phyloP scores from a whole-genome alignment of 768 basidiomycete species.

The Psilocybe azurescens region DNA sequence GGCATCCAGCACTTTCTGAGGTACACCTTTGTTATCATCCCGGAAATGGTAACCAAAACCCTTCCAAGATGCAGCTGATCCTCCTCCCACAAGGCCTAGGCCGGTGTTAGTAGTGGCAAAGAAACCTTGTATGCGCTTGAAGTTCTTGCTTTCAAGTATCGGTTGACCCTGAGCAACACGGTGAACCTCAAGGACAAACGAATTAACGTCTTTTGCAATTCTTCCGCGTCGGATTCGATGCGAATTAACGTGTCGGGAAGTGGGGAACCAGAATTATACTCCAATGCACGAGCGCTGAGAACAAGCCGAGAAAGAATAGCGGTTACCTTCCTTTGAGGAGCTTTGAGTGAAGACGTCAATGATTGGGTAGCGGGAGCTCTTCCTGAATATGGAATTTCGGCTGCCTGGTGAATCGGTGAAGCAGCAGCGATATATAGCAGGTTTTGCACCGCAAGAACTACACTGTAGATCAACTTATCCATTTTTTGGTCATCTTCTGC shows the following conservation, averaged over 20 bases:
- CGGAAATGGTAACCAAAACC: conserved; percentile 82
- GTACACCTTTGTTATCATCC: conserved; percentile 52
- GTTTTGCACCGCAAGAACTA: conserved; percentile 73
- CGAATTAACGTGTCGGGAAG: conserved; percentile 67
- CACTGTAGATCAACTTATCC: conserved; percentile 65
- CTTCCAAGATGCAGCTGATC: conserved; percentile 77
- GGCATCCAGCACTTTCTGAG: conserved; percentile 51
- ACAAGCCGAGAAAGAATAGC: conserved; percentile 92
- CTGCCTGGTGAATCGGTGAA: conserved; percentile 61
- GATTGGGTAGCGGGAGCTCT: conserved; percentile 50
- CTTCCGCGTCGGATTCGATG: conserved; percentile 77
- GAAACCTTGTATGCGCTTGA: conserved; percentile 64
- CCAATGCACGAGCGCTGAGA: conserved; percentile 85
- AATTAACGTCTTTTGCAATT: conserved; percentile 74
- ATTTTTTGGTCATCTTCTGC: conserved; percentile 62
- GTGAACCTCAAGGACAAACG: conserved; percentile 74
- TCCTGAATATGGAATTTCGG: conserved; percentile 49
- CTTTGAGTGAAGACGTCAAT: conserved; percentile 63
- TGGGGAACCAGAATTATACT: conserved; percentile 74
- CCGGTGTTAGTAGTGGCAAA: conserved; percentile 73
- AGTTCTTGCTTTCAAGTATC: conserved; percentile 32
- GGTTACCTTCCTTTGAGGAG: conserved; percentile 83
- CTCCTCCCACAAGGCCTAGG: conserved; percentile 78
- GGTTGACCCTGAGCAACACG: conserved; percentile 46
- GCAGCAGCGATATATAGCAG: conserved; percentile 72